These are phyloP conservation scores for Coemansia sp. DNA, from an alignment of 371 early-diverging fungal species.

Conservation along the genomic window DNA sequence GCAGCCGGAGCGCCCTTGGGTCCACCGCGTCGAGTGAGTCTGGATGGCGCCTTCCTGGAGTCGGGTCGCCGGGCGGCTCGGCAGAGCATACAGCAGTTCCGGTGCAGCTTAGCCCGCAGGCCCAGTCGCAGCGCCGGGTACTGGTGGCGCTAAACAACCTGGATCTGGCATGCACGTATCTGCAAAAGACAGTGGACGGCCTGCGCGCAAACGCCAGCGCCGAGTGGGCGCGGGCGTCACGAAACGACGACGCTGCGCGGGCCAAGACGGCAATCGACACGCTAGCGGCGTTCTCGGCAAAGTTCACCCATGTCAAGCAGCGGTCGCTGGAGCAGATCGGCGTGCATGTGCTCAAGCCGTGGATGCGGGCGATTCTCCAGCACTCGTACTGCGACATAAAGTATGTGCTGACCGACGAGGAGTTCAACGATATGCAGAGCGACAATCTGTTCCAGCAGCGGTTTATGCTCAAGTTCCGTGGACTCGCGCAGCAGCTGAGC, in stretches of 20 bases:
- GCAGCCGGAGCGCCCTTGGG: neutral
- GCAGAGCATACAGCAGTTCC: neutral
- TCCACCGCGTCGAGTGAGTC: constrained; percentile 1
- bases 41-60: constrained; percentile 29
- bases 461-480: constrained; percentile 66
- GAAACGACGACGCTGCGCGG: constrained; percentile 6
- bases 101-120: constrained; percentile 11
- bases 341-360: constrained; percentile 74
- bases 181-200: constrained; percentile 26
- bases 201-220: constrained; percentile 12
- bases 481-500: constrained; percentile 60
- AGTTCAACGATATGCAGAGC: constrained; percentile 80
- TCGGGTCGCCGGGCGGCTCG: neutral
- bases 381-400: constrained; percentile 81
- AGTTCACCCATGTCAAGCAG: constrained; percentile 50
- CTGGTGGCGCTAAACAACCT: constrained; percentile 75
- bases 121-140: constrained; percentile 33
- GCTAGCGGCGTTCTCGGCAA: constrained; percentile 24
- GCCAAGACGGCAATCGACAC: constrained; percentile 31
- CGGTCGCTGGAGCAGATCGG: constrained; percentile 79
- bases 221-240: constrained; percentile 32
- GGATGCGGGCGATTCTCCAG: constrained; percentile 73
- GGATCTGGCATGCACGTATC: constrained; percentile 56
- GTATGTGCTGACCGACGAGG: constrained; percentile 86
- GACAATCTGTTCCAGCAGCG: constrained; percentile 77